A percentile compares a stretch with the other conserved stretches of the same genome.
Conservation (phyloP, 2,329 filamentous ascomycete species). For the Penicillium sp. region DNA sequence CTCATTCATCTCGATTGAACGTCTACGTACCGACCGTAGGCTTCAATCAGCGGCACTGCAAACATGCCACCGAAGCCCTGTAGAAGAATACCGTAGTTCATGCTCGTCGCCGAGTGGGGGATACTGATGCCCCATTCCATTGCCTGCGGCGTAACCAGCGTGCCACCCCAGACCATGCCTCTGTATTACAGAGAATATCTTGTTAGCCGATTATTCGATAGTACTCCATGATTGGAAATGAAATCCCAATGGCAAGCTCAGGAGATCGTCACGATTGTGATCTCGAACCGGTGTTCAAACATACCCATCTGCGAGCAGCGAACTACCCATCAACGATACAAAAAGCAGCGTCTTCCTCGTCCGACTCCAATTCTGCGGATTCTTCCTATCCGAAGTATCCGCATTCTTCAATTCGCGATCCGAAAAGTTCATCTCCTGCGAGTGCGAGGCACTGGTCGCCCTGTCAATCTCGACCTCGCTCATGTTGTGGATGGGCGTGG, state of each 20-base stretch:
- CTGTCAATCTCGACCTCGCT: slow-evolving; percentile 16
- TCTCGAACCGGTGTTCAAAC: not conserved
- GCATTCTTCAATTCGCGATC: slow-evolving; percentile 9
- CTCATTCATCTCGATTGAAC: not conserved
- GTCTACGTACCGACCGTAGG: slow-evolving; percentile 42
- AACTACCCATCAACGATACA: slow-evolving; percentile 37
- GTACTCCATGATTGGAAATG: too few species aligned
- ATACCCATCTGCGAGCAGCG: slow-evolving; percentile 39
- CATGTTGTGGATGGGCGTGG: not conserved
- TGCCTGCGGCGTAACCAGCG: slow-evolving; percentile 41
- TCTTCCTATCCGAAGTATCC: slow-evolving; percentile 16
- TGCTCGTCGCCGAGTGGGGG: slow-evolving; percentile 38
- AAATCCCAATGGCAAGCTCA: not conserved
- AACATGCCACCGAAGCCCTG: slow-evolving; percentile 43
- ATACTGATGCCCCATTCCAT: slow-evolving; percentile 37
- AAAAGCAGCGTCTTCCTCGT: slow-evolving; percentile 36
- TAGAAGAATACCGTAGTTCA: slow-evolving; percentile 44
- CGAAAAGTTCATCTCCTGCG: slow-evolving; percentile 2
- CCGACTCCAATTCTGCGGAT: slow-evolving; percentile 33
- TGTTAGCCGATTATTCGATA: not conserved
- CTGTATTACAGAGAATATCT: slow-evolving; percentile 13
- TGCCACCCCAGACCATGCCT: slow-evolving; percentile 46
- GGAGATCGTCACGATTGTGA: not conserved
- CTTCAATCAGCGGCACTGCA: slow-evolving; percentile 42
- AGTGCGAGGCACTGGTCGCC: slow-evolving; percentile 9